Evolutionary conservation across 192 early-diverging fungal species (phyloP).

Genomic region (Mortierella claussenii): DNA sequence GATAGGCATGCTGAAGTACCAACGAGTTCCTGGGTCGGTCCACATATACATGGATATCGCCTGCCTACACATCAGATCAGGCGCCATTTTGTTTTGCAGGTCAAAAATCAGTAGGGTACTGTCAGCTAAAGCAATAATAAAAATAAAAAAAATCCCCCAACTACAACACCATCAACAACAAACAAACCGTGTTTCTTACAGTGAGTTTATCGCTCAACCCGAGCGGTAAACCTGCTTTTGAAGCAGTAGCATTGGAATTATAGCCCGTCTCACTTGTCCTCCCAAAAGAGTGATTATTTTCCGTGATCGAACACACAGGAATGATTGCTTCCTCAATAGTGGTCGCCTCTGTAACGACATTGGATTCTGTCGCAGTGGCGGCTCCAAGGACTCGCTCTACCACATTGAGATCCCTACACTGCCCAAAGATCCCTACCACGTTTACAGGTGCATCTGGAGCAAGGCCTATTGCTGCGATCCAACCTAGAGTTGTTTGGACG

Average conservation of each 20-base stretch:
- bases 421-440: conserved; percentile 38
- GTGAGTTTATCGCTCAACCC: no score
- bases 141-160: not conserved
- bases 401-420: conserved; percentile 23
- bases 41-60: conserved; percentile 31
- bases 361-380: no score
- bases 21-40: conserved; percentile 24
- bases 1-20: conserved; percentile 35
- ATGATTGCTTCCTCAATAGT: not conserved
- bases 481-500: conserved; percentile 7
- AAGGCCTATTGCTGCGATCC: conserved; percentile 24
- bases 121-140: not conserved
- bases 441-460: conserved; percentile 12
- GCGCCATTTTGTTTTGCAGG: not conserved
- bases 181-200: no score
- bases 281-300: no score
- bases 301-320: no score
- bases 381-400: conserved; percentile 21
- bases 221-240: no score
- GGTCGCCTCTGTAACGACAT: not conserved
- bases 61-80: conserved; percentile 14
- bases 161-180: no score
- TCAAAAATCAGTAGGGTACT: not conserved
- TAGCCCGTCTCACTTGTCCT: no score
- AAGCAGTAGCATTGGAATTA: no score